Evolutionary conservation across 1,284 basidiomycete species (phyloP), one percentile per base, ranked within the genome.

Genomic region (Cryptococcus sp.): DNA sequence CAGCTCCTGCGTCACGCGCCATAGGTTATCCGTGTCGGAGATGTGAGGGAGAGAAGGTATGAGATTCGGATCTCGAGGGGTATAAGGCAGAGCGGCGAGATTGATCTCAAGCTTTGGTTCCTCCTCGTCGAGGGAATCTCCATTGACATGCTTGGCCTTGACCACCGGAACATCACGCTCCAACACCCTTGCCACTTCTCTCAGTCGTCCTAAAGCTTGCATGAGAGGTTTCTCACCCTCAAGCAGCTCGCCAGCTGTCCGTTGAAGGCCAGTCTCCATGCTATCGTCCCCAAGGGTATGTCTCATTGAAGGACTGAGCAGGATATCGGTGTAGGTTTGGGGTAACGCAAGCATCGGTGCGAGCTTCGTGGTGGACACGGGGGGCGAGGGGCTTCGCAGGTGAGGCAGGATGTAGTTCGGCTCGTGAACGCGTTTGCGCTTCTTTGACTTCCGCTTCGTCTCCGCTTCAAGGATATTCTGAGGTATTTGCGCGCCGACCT

Each of bases 201-300:
- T 67, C 41, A 79, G 61, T 35, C 74, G 55, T 0, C 79, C 78
- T 10, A 79, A 57, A 22, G 75, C 73, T 56, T 75, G 73, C 64
- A 75, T 65, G 35, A 80, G 56, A 8, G 73, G 73, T 53, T 73
- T 78, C 60, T 80, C 79, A 31, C 77, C 75, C 44, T 80, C 77
- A 27, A 80, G 61, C 25, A 80, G 57, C 51, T 80, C 78, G 35
- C 72, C 73, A 0, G 77, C 75, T 6, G 79, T 79, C 23, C 73
- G 57, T 57, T 76, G 73, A 40, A 80, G 51, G 0, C 77, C 78
- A 20, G 66, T 69, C 62, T 80, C 79, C 63, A 77, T 73, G 52
- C 67, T 68, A 47, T 77, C 78, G 44, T 75, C 69, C 7, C 75
- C 78, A 19, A 80, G 66, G 0, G 79, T 75, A 58, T 80, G 72